These are phyloP conservation scores for Lichtheimia corymbifera DNA, from an alignment of 371 early-diverging fungal genomes.

Conservation along the genomic window DNA sequence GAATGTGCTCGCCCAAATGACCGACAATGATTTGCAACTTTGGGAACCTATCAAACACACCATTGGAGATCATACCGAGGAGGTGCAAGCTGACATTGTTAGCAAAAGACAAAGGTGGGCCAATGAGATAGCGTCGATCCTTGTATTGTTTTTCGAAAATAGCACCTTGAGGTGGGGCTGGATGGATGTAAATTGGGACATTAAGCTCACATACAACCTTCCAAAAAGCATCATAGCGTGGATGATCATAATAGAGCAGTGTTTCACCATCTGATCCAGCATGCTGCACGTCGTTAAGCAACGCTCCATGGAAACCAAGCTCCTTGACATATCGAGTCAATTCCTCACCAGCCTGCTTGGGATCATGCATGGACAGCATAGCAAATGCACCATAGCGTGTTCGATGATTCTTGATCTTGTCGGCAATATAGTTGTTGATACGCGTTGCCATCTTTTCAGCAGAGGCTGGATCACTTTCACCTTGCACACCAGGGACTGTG, in stretches of 20 bases:
- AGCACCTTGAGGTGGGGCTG: neutral
- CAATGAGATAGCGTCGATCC: slow-evolving; percentile 6
- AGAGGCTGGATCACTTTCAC: neutral
- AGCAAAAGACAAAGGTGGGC: slow-evolving; percentile 12
- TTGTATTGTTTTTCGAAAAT: slow-evolving; percentile 6
- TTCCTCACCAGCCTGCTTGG: slow-evolving; percentile 11
- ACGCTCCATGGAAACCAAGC: slow-evolving; percentile 12
- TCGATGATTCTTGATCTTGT: slow-evolving; percentile 8
- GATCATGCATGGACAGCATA: slow-evolving; percentile 14
- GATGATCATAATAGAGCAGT: slow-evolving; percentile 12
- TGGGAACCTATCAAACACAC: slow-evolving; percentile 21
- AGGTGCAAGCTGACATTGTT: slow-evolving; percentile 12
- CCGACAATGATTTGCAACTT: slow-evolving; percentile 16
- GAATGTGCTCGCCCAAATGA: slow-evolving; percentile 13
- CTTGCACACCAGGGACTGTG: slow-evolving; percentile 7
- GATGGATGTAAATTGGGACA: slow-evolving; percentile 19
- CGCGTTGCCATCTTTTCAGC: slow-evolving; percentile 1
- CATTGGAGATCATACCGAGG: slow-evolving; percentile 9
- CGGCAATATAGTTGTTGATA: slow-evolving; percentile 8
- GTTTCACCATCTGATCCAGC: slow-evolving; percentile 7
- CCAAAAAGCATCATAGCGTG: slow-evolving; percentile 9
- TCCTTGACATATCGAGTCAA: slow-evolving; percentile 9
- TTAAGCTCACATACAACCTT: slow-evolving; percentile 7
- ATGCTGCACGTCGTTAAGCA: slow-evolving; percentile 9
- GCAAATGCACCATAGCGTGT: slow-evolving; percentile 17